Conservation (phyloP, 1,284 basidiomycete species). For the Puccinia horiana region DNA sequence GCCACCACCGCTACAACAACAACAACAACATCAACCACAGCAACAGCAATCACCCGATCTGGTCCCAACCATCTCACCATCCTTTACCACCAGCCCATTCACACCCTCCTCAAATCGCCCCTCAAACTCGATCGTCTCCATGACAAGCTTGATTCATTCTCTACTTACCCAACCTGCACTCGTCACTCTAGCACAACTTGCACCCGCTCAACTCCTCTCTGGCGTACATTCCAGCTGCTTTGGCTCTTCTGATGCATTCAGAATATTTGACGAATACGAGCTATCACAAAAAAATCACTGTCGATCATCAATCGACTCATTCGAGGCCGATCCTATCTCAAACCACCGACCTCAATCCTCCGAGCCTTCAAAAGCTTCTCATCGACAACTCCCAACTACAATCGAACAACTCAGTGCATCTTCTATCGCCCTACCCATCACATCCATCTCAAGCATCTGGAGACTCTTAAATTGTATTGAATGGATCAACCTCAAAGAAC, state of each 20-base stretch:
- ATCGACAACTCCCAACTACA: slow-evolving; percentile 22
- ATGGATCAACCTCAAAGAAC: slow-evolving; percentile 46
- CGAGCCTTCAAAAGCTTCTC: not conserved
- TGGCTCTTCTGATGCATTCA: slow-evolving; percentile 27
- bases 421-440: slow-evolving; percentile 46
- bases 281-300: not conserved
- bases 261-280: slow-evolving; percentile 24
- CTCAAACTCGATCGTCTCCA: slow-evolving; percentile 24
- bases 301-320: not conserved
- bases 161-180: slow-evolving; percentile 42
- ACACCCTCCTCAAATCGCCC: not conserved
- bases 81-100: too few relatives aligned
- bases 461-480: slow-evolving; percentile 41
- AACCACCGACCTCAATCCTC: not conserved
- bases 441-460: slow-evolving; percentile 47
- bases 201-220: slow-evolving; percentile 32
- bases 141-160: slow-evolving; percentile 38
- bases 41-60: not conserved
- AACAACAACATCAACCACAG: not conserved
- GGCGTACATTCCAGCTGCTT: slow-evolving; percentile 32
- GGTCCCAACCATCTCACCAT: not conserved
- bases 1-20: too few relatives aligned
- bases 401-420: slow-evolving; percentile 48
- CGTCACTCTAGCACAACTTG: slow-evolving; percentile 32
- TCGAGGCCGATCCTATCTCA: not conserved